Evolutionary conservation across 148 eudicot species (phyloP).

Genomic region (Rhododendron henanense): DNA sequence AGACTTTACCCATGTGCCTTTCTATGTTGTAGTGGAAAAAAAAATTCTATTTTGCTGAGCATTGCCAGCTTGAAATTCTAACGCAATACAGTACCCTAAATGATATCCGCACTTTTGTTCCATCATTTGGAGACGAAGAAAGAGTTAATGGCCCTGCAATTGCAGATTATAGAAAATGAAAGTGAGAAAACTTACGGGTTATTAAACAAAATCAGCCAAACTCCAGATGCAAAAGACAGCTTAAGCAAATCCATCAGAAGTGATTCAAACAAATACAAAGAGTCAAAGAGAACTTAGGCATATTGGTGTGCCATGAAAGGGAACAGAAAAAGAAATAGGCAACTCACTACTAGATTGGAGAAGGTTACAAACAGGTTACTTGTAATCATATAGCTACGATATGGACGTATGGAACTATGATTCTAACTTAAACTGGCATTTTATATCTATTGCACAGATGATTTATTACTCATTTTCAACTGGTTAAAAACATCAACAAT

Average conservation of each 20-base stretch:
- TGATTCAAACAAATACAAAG: not conserved
- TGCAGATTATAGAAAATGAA: not conserved
- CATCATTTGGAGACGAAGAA: conserved; percentile 31
- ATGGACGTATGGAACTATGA: not conserved
- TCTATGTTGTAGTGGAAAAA: not conserved
- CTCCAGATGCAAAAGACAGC: not conserved
- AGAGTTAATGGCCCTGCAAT: conserved; percentile 51
- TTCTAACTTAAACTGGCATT: not conserved
- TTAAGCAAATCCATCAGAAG: not conserved
- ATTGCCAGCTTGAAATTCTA: not conserved
- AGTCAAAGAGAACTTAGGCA: not conserved
- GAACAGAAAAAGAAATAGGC: not conserved
- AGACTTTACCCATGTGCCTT: not conserved
- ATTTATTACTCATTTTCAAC: not conserved
- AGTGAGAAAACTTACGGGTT: not conserved
- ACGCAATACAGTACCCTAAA: conserved; percentile 34
- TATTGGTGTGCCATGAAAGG: not conserved
- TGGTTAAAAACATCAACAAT: not conserved
- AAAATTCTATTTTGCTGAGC: not conserved
- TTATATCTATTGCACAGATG: not conserved
- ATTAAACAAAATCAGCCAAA: not conserved
- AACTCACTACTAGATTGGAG: not conserved
- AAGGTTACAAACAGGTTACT: not conserved
- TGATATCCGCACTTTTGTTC: conserved; percentile 50
- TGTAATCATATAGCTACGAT: not conserved